Base-by-base conservation (phyloP, 2,329 filamentous ascomycete species). In the Dryadomyces quercus-mongolicae region DNA sequence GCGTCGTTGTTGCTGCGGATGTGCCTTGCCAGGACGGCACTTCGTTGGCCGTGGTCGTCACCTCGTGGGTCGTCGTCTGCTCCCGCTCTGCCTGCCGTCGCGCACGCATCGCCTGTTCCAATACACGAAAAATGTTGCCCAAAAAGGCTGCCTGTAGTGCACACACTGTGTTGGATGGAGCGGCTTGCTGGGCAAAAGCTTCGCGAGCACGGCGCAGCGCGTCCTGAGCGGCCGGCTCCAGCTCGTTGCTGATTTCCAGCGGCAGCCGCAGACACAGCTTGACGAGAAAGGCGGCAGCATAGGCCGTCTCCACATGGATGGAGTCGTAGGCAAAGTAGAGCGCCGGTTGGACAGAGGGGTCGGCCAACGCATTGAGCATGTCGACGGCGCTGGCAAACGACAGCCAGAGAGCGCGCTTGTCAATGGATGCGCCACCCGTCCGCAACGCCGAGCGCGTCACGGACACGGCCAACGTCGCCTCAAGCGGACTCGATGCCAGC, bases 111-210 rank as follows among this genome's bases (percentile, higher is more conserved):
- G 44, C 20, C 44, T 21, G 16, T 8, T 44, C 42, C 13, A 46
- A 21, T 6, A 13, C 20, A 10, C 7, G 44, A 7, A 59, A 48
- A 9, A 65, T 57, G 31, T 60, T 65, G 20, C 57, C 53, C 2
- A 68, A 58, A 38, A 68, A 68, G 10, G 57, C 58, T 10, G 66
- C 60, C 56, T 69, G 66, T 9, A 68, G 59, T 3, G 62, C 63
- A 45, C 66, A 67, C 2, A 62, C 63, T 3, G 62, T 64, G 25
- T 56, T 61, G 2, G 60, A 48, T 1, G 63, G 60, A 18, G 21
- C 20, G 45, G 20, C 20, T 5, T 15, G 45, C 45, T 22, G 10
- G 4, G 10, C 36, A 16, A 40, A 40, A 12, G 10, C 15, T 16
- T 40, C 36, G 36, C 36, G 36, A 12, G 36, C 36, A 16, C 15